Evolutionary conservation across 495 filamentous ascomycete species (phyloP), one percentile per base, ranked within the genome.

Genomic region (Lophium mytilinum): DNA sequence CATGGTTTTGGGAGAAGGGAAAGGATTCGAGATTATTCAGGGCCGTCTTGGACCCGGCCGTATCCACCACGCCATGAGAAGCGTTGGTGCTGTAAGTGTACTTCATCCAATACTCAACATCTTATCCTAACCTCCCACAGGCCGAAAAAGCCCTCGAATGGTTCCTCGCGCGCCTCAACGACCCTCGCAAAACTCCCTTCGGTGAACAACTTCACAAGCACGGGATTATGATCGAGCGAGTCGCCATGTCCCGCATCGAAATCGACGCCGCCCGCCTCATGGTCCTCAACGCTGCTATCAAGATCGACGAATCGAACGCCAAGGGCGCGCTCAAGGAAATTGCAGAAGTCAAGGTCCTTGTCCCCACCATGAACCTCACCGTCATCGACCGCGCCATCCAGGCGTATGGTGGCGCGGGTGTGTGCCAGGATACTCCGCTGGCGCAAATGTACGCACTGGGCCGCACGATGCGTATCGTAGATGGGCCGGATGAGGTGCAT

Each of bases 11-110:
- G 71, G 71, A 48, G 65, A 65, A 30, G 72, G 72, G 37, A 63
- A 69, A 40, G 72, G 72, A 42, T 74, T 74, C 60, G 72, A 74
- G 43, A 71, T 74, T 61, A 74, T 74, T 60, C 72, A 74, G 53
- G 72, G 72, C 12, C 71, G 72, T 60, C 70, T 74, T 37, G 72
- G 72, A 12, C 72, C 72, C 7, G 72, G 72, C 33, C 68, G 72
- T 17, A 74, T 74, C 60, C 72, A 74, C 55, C 72, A 74, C 63
- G 72, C 72, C 17, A 74, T 74, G 72, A 57, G 72, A 6, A 66
- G 62, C 33, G 69, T 74, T 42, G 72, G 72, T 50, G 59, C 66
- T 17, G 61, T 63, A 49, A 59, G 60, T 47, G 18, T 39, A 42
- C 18, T 50, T 37, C 19, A 10, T 33, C 34, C 9, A 15, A 43